Evolutionary conservation across 495 filamentous ascomycete species (phyloP).

Genomic region (Penicillium chermesinum): DNA sequence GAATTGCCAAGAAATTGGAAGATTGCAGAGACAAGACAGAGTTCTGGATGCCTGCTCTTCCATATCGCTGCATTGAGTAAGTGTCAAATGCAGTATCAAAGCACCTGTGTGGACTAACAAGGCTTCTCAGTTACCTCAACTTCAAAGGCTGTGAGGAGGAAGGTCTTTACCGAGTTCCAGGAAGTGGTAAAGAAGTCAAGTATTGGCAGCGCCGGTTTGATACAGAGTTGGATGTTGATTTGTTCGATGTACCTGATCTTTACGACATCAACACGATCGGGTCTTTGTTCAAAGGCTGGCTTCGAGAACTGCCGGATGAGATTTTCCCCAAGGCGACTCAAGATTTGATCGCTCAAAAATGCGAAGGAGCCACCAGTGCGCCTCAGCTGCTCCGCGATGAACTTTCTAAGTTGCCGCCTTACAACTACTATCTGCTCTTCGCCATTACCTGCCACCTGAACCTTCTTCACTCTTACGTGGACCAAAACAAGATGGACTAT

Average conservation of each 20-base stretch:
- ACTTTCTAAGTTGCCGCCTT: constrained; percentile 82
- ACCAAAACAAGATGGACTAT: constrained; percentile 93
- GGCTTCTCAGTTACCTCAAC: constrained; percentile 63
- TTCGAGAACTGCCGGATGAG: constrained; percentile 88
- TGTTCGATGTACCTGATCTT: constrained; percentile 75
- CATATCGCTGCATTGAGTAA: constrained; percentile 81
- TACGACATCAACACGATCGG: constrained; percentile 93
- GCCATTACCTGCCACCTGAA: constrained; percentile 92
- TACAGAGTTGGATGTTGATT: constrained; percentile 77
- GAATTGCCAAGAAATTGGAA: constrained; percentile 80
- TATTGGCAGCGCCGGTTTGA: constrained; percentile 86
- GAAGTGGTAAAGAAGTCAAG: constrained; percentile 76
- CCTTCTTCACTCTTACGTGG: constrained; percentile 75
- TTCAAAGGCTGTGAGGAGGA: constrained; percentile 86
- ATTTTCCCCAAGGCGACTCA: constrained; percentile 79
- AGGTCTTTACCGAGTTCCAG: constrained; percentile 82
- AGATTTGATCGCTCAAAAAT: constrained; percentile 66
- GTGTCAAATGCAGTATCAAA: background rate
- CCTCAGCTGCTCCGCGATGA: constrained; percentile 82
- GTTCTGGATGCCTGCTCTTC: constrained; percentile 94
- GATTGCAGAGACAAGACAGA: constrained; percentile 87
- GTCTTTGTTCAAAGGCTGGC: constrained; percentile 88
- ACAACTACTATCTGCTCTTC: constrained; percentile 93
- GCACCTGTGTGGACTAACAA: background rate
- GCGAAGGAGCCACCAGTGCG: constrained; percentile 65